Base-by-base conservation (phyloP, 345 rosid species). In the Brassica carinata region DNA sequence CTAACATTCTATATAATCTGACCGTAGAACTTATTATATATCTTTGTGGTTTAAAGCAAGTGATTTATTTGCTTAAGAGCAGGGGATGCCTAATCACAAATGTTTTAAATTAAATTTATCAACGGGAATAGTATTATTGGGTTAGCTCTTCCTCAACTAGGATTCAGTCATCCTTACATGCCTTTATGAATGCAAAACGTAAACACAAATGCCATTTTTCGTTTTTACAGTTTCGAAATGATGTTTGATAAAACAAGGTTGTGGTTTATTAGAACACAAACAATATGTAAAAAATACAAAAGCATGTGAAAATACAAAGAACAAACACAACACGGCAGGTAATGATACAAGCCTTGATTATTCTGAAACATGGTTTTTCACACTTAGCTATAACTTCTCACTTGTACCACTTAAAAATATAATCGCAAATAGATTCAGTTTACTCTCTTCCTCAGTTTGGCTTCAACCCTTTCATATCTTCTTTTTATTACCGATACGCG, bases 401-500 rank as follows among this genome's bases (percentile, higher is more conserved):
- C 43, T 34, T 2, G 70, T 23, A 40, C 33, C 59, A 69, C 74
- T 29, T 2, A 71, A 30, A n/a, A 26, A 18, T 29, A 48, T 1
- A 69, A n/a, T 0, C 75, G 6, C 74, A 55, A 8, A 10, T 5
- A 10, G 18, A 71, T 57, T 55, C 2, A 51, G 23, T 70, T 51
- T 51, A n/a, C 23, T 14, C 34, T 19, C 18, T 40, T 67, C 57
- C 30, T 19, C 57, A 19, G 15, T 6, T 67, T 10, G 10, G 71
- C 4, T 67, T 36, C 34, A 36, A 36, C 43, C 43, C 43, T 36
- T 36, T 36, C 43, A 36, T 36, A 36, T 36, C 43, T 36, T 36
- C 43, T 7, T 36, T 36, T 36, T 36, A 36, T 36, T 36, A 36
- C 30, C 85, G 88, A 68, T 81, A 93, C 18, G 90, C 92, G 36